phyloP scores from a whole-genome alignment of 2,329 filamentous ascomycete genomes.

The Sporothrix curviconia region DNA sequence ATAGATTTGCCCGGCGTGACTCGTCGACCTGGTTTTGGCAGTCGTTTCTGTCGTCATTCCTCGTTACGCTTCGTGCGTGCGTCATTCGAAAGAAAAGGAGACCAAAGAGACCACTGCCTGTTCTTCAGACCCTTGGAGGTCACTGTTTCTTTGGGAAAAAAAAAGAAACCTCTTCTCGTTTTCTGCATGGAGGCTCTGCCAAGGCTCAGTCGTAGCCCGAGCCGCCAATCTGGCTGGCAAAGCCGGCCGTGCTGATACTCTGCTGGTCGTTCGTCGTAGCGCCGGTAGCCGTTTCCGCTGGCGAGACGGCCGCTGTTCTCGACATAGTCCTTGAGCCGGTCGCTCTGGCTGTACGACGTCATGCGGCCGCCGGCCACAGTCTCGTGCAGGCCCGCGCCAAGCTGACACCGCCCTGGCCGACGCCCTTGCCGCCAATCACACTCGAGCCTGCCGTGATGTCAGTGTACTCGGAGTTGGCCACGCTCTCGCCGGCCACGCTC shows the following conservation, averaged over 20 bases:
- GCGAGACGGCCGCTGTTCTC: constrained; percentile 72
- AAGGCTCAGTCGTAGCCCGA: constrained; percentile 44
- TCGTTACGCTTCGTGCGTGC: no score
- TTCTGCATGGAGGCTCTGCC: no score
- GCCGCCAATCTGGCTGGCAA: constrained; percentile 84
- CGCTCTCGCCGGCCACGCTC: constrained; percentile 85
- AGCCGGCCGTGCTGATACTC: constrained; percentile 91
- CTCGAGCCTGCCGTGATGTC: constrained; percentile 64
- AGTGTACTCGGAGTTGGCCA: constrained; percentile 84
- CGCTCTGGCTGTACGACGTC: constrained; percentile 66
- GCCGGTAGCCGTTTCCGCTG: constrained; percentile 61
- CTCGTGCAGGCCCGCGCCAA: constrained; percentile 72
- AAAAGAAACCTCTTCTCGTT: no score
- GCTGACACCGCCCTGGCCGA: constrained; percentile 81
- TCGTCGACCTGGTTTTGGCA: no score
- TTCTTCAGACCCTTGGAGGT: no score
- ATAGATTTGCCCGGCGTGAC: no score
- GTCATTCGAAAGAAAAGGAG: no score
- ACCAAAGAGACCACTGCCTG: no score
- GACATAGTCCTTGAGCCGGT: constrained; percentile 89
- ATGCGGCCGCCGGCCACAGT: constrained; percentile 59
- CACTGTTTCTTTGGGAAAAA: no score
- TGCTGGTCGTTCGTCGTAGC: constrained; percentile 88
- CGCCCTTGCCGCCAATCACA: constrained; percentile 66
- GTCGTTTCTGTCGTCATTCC: no score